phyloP scores from a whole-genome alignment of 78 protist genomes.

The Dictyostelium citrinum region DNA sequence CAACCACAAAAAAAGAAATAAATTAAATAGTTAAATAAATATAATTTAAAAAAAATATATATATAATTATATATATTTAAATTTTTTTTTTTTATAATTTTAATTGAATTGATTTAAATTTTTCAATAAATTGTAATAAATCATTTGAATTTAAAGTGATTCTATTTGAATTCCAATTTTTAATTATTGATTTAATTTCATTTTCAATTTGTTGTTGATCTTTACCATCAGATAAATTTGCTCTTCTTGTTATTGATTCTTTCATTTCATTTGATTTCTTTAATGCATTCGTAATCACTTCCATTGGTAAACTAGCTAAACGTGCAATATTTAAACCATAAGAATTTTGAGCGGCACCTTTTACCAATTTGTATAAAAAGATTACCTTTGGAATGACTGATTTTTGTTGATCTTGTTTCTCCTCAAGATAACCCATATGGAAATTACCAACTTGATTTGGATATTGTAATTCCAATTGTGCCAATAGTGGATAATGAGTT shows the following conservation, averaged over 20 bases:
- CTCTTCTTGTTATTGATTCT: slow-evolving; percentile 26
- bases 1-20: slow-evolving; percentile 10
- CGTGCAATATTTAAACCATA: slow-evolving; percentile 79
- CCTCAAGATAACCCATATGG: slow-evolving; percentile 87
- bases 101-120: neutral
- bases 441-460: slow-evolving; percentile 53
- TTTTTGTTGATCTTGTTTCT: neutral
- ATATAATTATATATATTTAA: neutral
- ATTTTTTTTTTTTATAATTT: neutral
- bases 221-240: neutral
- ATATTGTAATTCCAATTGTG: slow-evolving; percentile 47
- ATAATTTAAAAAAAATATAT: neutral
- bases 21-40: neutral
- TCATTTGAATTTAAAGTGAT: neutral
- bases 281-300: neutral
- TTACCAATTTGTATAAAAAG: slow-evolving; percentile 72
- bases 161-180: neutral
- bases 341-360: slow-evolving; percentile 41
- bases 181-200: neutral
- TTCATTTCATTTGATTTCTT: slow-evolving; percentile 58
- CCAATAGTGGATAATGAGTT: slow-evolving; percentile 92
- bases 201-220: neutral
- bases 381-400: slow-evolving; percentile 29
- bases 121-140: neutral
- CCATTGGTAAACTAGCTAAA: slow-evolving; percentile 62